Evolutionary conservation across 2,329 filamentous ascomycete species (phyloP), one percentile per base, ranked within the genome.

Genomic region (Fusarium sp.): DNA sequence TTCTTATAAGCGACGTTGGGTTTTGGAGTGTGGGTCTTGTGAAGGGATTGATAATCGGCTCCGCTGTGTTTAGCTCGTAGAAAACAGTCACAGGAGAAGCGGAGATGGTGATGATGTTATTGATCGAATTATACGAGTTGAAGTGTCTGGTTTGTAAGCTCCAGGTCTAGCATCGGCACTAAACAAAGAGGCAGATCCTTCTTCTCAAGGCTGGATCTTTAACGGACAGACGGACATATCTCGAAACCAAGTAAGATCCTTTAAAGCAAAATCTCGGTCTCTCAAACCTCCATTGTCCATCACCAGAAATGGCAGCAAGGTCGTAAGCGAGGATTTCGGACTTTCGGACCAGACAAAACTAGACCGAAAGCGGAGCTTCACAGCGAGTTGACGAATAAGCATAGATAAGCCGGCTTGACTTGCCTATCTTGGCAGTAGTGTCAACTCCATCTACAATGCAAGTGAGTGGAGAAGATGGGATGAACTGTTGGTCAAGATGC

Each of bases 1-100:
- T 29, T 62, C 29, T 62, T 45, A 62, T 62, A 45, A 33, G 59
- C 39, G 27, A 61, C 22, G 31, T 41, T 22, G 43, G 18, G 27
- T 43, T 58, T 58, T 58, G 56, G 16, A 13, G 29, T 61, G 59
- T 62, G 59, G 59, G 59, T 62, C 59, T 33, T 4, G 16, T 33
- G 29, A 24, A 41, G 29, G 41, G 41, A 33, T 60, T 60, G 59
- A 24, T 62, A 50, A 45, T 50, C 41, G 27, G 29, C 14, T 20
- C 59, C 59, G 57, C 57, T 11, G 11, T 20, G 7, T 56, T 43
- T 43, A 41, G 35, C 24, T 29, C 41, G 24, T 37, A 59, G 20
- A 31, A 35, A 20, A 35, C n/a, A 35, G 52, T 56, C 29, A 35
- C 20, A 43, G 18, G 43, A 5, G 57, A 59, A 39, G 31, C 29